These are phyloP conservation scores for Xylaria polymorpha DNA, from an alignment of 2,329 filamentous ascomycete genomes.

Conservation along the genomic window DNA sequence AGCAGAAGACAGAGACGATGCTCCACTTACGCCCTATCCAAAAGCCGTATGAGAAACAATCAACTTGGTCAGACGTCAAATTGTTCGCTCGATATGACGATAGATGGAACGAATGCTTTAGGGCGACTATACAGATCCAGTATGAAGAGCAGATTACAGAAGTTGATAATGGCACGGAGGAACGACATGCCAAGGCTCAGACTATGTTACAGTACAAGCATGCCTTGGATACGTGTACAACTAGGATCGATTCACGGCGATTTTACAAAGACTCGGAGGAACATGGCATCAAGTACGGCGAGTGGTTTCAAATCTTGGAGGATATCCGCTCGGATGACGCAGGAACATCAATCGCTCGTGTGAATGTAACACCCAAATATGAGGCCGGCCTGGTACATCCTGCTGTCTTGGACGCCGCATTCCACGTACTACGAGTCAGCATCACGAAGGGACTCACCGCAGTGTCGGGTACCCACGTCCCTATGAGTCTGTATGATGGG, in stretches of 20 bases:
- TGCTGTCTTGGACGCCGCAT: constrained; percentile 52
- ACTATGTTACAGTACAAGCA: constrained; percentile 34
- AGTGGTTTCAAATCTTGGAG: constrained; percentile 48
- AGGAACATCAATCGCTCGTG: constrained; percentile 40
- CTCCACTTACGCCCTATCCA: constrained; percentile 47
- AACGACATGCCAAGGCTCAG: constrained; percentile 27
- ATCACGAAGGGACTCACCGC: constrained; percentile 39
- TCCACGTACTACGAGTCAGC: constrained; percentile 49
- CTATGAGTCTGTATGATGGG: constrained; percentile 46
- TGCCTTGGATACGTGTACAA: constrained; percentile 41
- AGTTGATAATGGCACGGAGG: constrained; percentile 39
- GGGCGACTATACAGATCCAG: constrained; percentile 48
- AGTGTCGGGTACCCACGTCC: constrained; percentile 46
- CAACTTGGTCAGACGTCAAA: constrained; percentile 47
- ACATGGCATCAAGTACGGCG: constrained; percentile 49
- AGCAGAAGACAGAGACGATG: constrained; percentile 49
- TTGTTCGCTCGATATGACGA: constrained; percentile 46
- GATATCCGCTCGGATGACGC: constrained; percentile 49
- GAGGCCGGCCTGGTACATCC: constrained; percentile 52
- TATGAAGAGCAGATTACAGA: constrained; percentile 41
- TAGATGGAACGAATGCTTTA: constrained; percentile 50
- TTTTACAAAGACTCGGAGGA: constrained; percentile 49
- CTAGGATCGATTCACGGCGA: constrained; percentile 42
- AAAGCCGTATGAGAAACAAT: constrained; percentile 43
- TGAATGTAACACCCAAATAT: constrained; percentile 41